Percentiles rank a stretch among this genome's conserved stretches.
These are phyloP conservation scores for Eucalyptus leucophloia DNA, from an alignment of 345 rosid genomes.

Conservation along the genomic window DNA sequence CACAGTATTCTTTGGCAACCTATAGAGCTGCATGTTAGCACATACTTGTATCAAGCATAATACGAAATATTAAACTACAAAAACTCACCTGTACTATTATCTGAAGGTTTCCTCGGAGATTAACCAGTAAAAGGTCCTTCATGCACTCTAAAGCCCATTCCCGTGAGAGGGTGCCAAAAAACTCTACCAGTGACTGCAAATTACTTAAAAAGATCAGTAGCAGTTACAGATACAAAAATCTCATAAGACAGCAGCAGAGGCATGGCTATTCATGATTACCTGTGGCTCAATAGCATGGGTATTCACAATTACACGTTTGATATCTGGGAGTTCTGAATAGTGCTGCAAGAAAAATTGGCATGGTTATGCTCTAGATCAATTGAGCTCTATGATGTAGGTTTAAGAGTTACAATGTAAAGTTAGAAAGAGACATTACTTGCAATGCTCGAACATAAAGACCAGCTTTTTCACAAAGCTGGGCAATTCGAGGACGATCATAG, in stretches of 20 bases:
- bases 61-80: background rate
- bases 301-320: slow-evolving; percentile 97
- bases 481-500: slow-evolving; percentile 96
- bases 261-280: slow-evolving; percentile 26
- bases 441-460: slow-evolving; percentile 87
- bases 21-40: slow-evolving; percentile 17
- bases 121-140: slow-evolving; percentile 94
- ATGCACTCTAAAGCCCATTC: slow-evolving; percentile 99
- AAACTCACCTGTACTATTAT: slow-evolving; percentile 74
- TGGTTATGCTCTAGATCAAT: background rate
- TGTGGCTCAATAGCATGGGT: slow-evolving; percentile 99
- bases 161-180: slow-evolving; percentile 92
- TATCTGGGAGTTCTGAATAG: slow-evolving; percentile 89
- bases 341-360: slow-evolving; percentile 51
- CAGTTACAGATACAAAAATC: background rate
- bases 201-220: background rate
- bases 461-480: slow-evolving; percentile 99
- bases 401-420: background rate
- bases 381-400: background rate
- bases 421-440: slow-evolving; percentile 40
- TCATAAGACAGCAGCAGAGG: background rate
- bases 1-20: slow-evolving; percentile 98
- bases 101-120: slow-evolving; percentile 92
- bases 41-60: background rate
- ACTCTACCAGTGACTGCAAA: slow-evolving; percentile 89